Conservation (phyloP, 306 rosid species). For the Cucumis hystrix region DNA sequence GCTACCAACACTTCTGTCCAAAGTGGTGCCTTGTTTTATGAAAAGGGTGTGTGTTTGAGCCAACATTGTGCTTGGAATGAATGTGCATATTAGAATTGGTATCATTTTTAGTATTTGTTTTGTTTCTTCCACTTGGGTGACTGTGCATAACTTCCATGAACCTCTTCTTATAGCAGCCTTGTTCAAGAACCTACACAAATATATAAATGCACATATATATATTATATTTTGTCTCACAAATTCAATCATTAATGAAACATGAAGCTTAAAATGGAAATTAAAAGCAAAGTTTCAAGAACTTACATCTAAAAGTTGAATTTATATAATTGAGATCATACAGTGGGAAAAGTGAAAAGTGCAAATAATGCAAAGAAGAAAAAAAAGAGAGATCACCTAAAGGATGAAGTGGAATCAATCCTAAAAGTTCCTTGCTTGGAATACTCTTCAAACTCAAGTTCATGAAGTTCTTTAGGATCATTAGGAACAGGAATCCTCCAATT, state of each 20-base stretch:
- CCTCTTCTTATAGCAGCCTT: slow-evolving; percentile 29
- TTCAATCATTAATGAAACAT: too few species aligned
- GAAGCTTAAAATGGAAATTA: too few species aligned
- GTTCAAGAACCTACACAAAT: slow-evolving; percentile 16
- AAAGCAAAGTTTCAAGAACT: too few species aligned
- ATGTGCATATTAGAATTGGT: slow-evolving; percentile 44
- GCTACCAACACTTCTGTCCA: slow-evolving; percentile 44
- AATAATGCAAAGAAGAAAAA: too few species aligned
- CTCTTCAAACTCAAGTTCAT: slow-evolving; percentile 43
- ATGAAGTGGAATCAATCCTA: slow-evolving; percentile 61
- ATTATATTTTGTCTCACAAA: too few species aligned
- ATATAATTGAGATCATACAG: too few species aligned
- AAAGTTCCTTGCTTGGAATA: slow-evolving; percentile 31
- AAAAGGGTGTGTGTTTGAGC: slow-evolving; percentile 75
- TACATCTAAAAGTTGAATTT: too few species aligned
- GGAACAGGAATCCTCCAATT: slow-evolving; percentile 54
- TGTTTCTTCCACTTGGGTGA: slow-evolving; percentile 83
- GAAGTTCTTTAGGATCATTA: slow-evolving; percentile 34
- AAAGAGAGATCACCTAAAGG: slow-evolving; percentile 34
- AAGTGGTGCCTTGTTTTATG: slow-evolving; percentile 87
- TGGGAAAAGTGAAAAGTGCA: too few species aligned
- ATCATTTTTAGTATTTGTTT: slow-evolving; percentile 65
- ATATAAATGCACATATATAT: too few species aligned
- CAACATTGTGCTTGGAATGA: slow-evolving; percentile 71
- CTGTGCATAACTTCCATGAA: slow-evolving; percentile 40